Conservation (phyloP, 73 alveolate genomes). For the Uronychia binucleata region DNA sequence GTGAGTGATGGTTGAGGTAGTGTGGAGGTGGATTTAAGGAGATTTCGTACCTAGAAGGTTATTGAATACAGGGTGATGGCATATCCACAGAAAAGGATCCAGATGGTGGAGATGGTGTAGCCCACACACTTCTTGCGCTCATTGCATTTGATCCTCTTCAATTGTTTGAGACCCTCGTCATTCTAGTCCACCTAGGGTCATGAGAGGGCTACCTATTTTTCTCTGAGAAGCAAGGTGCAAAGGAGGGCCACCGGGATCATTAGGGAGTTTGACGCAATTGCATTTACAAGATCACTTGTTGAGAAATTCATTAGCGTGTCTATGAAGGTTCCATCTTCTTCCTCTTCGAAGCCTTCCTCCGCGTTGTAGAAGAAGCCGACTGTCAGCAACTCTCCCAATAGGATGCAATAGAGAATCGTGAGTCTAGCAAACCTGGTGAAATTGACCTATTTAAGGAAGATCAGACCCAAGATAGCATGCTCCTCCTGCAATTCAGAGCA, state of each 20-base stretch:
- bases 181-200: not conserved
- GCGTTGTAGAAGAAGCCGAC: not conserved
- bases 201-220: not conserved
- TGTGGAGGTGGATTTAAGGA: too few relatives aligned
- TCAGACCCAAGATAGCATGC: not conserved
- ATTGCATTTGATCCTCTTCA: not conserved
- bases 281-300: not conserved
- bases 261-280: not conserved
- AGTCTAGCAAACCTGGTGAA: not conserved
- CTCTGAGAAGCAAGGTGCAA: not conserved
- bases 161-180: not conserved
- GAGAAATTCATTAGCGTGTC: not conserved
- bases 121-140: not conserved
- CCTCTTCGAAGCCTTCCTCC: not conserved
- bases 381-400: not conserved
- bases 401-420: not conserved
- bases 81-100: not conserved
- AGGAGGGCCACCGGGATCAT: not conserved
- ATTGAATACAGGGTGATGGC: not conserved
- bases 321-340: not conserved
- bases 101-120: not conserved
- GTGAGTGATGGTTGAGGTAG: too few relatives aligned
- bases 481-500: too few relatives aligned
- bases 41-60: not conserved
- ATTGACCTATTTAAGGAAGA: too few relatives aligned